Evolutionary conservation across 2,329 filamentous ascomycete genomes (phyloP), one percentile per base, ranked within the genome.

Genomic region (Ceratocystiopsis sp.): DNA sequence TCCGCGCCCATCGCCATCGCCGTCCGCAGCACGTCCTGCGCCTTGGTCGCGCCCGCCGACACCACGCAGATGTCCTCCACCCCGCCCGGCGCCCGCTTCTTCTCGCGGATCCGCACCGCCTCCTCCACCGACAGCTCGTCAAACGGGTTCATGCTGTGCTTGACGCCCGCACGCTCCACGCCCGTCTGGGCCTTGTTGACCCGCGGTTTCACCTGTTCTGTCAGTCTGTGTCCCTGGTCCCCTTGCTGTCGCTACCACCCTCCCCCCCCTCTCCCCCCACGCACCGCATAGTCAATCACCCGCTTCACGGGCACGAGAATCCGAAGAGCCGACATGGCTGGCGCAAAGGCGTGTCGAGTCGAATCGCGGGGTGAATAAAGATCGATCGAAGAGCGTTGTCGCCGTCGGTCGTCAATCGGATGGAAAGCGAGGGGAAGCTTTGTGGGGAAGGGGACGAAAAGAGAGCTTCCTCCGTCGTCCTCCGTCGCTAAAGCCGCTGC

Each of bases 1-100:
- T 98, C 91, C 15, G 89, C 91, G 51, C 91, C 91, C 86, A 98
- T 95, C 54, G 91, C 91, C 86, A 98, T 91, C 45, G 91, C 91
- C 15, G 89, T 98, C 46, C 91, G 85, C 44, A 98, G 74, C 15
- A 87, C 78, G 58, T 98, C 91, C 54, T 77, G 75, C 32, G 84
- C 73, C 68, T 96, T 98, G 46, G 86, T 59, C 2, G 89, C 87
- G 6, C 91, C 91, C 41, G 85, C 87, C 43, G 79, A 83, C 61
- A 96, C 77, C 54, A 84, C 82, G 59, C 91, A 78, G 57, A 98
- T 96, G 61, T 95, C 86, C 53, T 86, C 80, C 48, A 98, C 87
- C 55, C 80, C 79, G 50, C 73, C 68, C 16, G 77, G 72, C 16
- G 76, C 75, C 44, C 65, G 62, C 62, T 84, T 82, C 68, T 84